A percentile compares a stretch with the other conserved stretches of the same genome.
Conservation (phyloP, 768 basidiomycete genomes). For the Tulasnella sp. region DNA sequence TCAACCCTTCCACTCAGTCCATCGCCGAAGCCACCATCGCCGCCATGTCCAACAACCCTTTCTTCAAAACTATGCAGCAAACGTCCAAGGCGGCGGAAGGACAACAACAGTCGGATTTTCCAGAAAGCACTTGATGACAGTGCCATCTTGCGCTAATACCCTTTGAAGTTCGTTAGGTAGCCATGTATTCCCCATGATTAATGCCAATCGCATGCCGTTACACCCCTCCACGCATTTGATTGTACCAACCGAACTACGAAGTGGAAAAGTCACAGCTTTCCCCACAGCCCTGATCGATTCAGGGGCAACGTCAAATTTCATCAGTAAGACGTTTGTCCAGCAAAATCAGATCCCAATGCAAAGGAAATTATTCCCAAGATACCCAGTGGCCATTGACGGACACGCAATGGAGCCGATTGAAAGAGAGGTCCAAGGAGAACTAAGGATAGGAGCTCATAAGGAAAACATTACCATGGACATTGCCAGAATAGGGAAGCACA, state of each 20-base stretch:
- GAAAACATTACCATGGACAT: not conserved
- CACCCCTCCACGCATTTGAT: not conserved
- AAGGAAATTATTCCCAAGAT: not conserved
- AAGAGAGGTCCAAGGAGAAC: not conserved
- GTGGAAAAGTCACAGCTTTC: not conserved
- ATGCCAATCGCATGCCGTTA: not conserved
- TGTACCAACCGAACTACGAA: not conserved
- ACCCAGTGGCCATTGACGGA: not conserved
- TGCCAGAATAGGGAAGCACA: not conserved
- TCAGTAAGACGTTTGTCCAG: not conserved
- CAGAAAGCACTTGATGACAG: not conserved
- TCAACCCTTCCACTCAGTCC: not conserved
- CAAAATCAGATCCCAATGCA: not conserved
- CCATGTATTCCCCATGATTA: not conserved
- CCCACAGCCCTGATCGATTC: not conserved
- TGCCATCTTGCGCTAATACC: not conserved
- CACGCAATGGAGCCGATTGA: not conserved
- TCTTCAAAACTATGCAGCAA: no score
- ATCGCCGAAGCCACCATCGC: no score
- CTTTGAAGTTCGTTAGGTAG: not conserved
- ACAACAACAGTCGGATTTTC: not conserved
- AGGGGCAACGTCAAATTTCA: not conserved
- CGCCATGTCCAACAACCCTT: not conserved
- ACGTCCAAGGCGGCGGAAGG: not conserved
- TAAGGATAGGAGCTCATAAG: not conserved